Evolutionary conservation across 2,329 filamentous ascomycete genomes (phyloP), one percentile per base, ranked within the genome.

Genomic region (Fusarium setosum): DNA sequence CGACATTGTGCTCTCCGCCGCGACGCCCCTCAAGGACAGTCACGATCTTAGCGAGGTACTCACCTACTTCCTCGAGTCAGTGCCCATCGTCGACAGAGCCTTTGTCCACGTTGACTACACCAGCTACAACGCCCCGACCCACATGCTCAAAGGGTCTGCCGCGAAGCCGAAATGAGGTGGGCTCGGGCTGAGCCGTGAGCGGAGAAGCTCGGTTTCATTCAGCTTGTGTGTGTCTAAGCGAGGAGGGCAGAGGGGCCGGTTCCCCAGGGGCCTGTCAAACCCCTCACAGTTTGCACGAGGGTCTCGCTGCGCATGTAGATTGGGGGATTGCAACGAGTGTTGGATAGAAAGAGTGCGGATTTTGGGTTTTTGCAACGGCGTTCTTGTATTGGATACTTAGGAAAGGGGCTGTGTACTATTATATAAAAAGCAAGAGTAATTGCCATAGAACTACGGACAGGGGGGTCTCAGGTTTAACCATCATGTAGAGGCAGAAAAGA

Each of bases 31-130:
- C 67, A 88, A 92, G 70, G 92, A 96, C 75, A 92, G 88, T 66
- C 93, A 96, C 77, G 93, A 96, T 76, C 79, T 96, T 54, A 86
- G 84, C 42, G 91, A 94, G 82, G 89, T 87, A 59, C 76, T 96
- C 77, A 92, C 94, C 72, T 94, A 96, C 78, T 92, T 96, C 62
- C 83, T 96, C 31, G 93, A 96, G 80, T 92, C 90, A 58, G 91
- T 96, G 37, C 92, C 92, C 21, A 90, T 90, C 67, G 92, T 96
- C 26, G 89, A 92, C 72, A 82, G 89, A 56, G 89, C 89, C 0
- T 92, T 91, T 77, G 89, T 91, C 15, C 89, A 91, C 65, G 84
- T 88, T 18, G 87, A 90, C 70, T 90, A 90, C 68, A 82, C 86
- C 18, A 87, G 83, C 54, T 88, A 88, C 69, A 88, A 89, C 64